Base-by-base conservation (phyloP, 2,329 filamentous ascomycete species). In the Thyridium curvatum region DNA sequence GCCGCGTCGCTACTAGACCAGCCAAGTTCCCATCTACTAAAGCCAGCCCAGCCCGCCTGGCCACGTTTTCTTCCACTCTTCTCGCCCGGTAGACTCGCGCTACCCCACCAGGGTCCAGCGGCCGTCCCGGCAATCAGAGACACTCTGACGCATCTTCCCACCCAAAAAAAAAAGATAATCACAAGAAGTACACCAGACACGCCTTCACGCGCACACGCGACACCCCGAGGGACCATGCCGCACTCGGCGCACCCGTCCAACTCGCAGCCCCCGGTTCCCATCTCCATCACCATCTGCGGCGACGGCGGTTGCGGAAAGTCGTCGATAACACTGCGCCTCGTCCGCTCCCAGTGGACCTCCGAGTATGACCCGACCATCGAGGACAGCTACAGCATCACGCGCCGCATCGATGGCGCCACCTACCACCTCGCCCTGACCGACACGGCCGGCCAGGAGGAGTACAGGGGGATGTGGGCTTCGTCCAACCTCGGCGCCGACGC, bases 381-480 rank as follows among this genome's bases (percentile, higher is more conserved):
- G 64, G 86, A 93, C 70, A 88, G 83, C 50, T 93, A 93, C 70
- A 84, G 79, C 52, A 82, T 93, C 45, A 90, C 86, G 36, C 84
- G 86, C 49, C 77, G 74, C 51, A 80, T 93, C 58, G 86, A 91
- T 52, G 86, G 86, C 54, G 73, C 91, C 38, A 80, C 78, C 37
- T 91, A 90, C 71, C 83, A 86, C 60, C 79, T 93, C 29, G 72
- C 75, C 35, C 74, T 93, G 36, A 91, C 85, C 43, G 86, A 93
- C 67, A 91, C 86, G 1, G 86, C 86, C 18, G 86, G 86, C n/a
- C 86, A 93, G 60, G 86, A 93, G 64, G 86, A 93, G 65, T 93
- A 93, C 66, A 82, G 86, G 49, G 82, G 84, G 51, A 86, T 93
- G 70, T 93, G 86, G 86, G 85, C 84, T 2, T 74, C 79, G 28